A percentile compares a stretch with the other conserved stretches of the same genome.
Evolutionary conservation across 495 filamentous ascomycete genomes (phyloP).

Genomic region (Penicillium verhagenii): DNA sequence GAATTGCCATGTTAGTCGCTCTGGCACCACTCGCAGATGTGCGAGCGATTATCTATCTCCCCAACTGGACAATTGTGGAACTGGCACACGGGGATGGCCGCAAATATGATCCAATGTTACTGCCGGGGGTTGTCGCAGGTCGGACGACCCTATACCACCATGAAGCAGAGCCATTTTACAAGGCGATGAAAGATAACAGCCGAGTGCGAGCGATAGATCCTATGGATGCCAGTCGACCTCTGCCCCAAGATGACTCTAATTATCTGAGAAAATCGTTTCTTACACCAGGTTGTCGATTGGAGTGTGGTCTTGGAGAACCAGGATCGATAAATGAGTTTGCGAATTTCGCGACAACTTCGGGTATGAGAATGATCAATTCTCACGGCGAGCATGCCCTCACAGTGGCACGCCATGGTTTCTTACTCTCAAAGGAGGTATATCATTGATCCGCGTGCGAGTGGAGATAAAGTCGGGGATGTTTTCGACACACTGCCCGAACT

Average conservation of each 20-base stretch:
- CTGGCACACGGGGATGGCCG: slow-evolving; percentile 23
- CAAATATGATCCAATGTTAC: slow-evolving; percentile 17
- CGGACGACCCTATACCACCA: slow-evolving; percentile 26
- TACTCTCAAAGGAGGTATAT: slow-evolving; percentile 21
- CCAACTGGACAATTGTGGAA: slow-evolving; percentile 25
- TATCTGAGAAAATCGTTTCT: slow-evolving; percentile 24
- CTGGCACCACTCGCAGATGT: slow-evolving; percentile 22
- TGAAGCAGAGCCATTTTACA: slow-evolving; percentile 18
- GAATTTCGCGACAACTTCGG: slow-evolving; percentile 23
- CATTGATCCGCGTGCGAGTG: slow-evolving; percentile 18
- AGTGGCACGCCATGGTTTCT: slow-evolving; percentile 24
- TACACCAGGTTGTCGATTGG: slow-evolving; percentile 21
- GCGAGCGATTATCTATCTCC: slow-evolving; percentile 24
- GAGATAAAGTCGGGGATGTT: slow-evolving; percentile 22
- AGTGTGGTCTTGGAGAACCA: slow-evolving; percentile 14
- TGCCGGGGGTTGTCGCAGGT: slow-evolving; percentile 25
- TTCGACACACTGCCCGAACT: slow-evolving; percentile 19
- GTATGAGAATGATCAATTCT: slow-evolving; percentile 23
- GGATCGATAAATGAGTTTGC: slow-evolving; percentile 11
- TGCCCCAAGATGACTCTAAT: slow-evolving; percentile 26
- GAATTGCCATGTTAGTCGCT: slow-evolving; percentile 14
- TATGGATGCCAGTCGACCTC: background rate
- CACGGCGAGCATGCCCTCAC: slow-evolving; percentile 13
- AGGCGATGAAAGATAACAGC: slow-evolving; percentile 14
- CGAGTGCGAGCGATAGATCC: background rate